Base-by-base conservation (phyloP, 768 basidiomycete species). In the Rhodotorula diobovata region DNA sequence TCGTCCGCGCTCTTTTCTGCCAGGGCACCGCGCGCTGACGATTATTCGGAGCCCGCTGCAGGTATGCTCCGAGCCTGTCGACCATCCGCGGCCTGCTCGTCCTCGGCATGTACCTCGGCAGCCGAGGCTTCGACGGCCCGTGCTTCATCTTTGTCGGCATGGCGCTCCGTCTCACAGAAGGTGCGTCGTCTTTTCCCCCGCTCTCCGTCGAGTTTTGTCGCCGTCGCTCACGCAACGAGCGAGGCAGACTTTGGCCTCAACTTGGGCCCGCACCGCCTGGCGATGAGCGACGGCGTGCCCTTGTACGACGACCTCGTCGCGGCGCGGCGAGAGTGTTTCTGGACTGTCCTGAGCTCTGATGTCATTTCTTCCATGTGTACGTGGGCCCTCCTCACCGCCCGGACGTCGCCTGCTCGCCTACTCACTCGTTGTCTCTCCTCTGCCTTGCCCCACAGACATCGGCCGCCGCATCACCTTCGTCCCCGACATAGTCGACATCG, bases 231-330 rank as follows among this genome's bases (percentile, higher is more conserved):
- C n/a, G n/a, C n/a, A n/a, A n/a, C n/a, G n/a, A n/a, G n/a, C n/a
- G n/a, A n/a, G n/a, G 61, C 61, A 56, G 71, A 72, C 58, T 72
- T 73, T 25, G 72, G 72, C 12, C 55, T 60, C n/a, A 63, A 68
- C 35, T 67, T 73, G 50, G 67, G 71, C 9, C 45, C 46, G 3
- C 66, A 67, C 39, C 66, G 71, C 37, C 48, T 72, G 2, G 37
- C 51, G 41, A 54, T 63, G 57, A 28, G 30, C 9, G 25, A 43
- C 14, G 71, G 71, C n/a, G 34, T 63, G 2, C 37, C 39, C 4
- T 35, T 72, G 23, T 16, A 43, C 12, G 41, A 53, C 4, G 62
- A 56, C 25, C 41, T 61, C 20, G 10, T 67, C 41, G 23, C 50
- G 1, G 56, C 66, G 21, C 45, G 71, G 21, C 50, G 59, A 16